Evolutionary conservation across 805 yeast genomes (phyloP), one percentile per base, ranked within the genome.

Genomic region (Candida verbasci): DNA sequence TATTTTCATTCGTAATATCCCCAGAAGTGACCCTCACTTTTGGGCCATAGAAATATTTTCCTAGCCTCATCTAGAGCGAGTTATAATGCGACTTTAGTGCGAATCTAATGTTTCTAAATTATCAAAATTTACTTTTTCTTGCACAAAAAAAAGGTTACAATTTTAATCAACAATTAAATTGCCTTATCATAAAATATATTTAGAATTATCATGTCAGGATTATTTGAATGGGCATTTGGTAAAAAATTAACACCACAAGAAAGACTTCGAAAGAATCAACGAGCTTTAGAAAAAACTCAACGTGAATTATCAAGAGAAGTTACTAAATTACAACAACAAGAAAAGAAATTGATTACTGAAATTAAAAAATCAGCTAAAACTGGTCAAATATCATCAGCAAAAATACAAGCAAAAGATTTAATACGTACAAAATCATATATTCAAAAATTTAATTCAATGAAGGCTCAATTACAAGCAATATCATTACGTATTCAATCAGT

Each of bases 201-300:
- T 14, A 10, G 3, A 6, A 5, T 8, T 26, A 6, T 10, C 5
- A 57, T 57, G 63, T 46, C 61, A 17, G 62, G 47, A 36, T 30
- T 64, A 29, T 76, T 93, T 47, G 95, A 89, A 53, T 93, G 97
- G 97, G 87, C 86, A 18, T 93, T 93, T 64, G 98, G 98, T 8
- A 86, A 87, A 71, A 77, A 82, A 55, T 65, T 84, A 44, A 87
- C 97, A 32, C 97, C 98, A 9, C 97, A 89, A 56, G 98, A 93
- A 63, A 75, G 88, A 58, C 76, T 93, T 56, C 79, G 97, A 45
- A 91, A 80, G 79, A 94, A 93, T 62, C 98, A 94, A 67, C 68
- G 99, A 39, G 94, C 96, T 5, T 68, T 93, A 18, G 98, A 93
- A 52, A 80, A 89, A 47, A 89, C 97, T 0, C 97, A 88, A 60